Percentiles rank a stretch among this genome's conserved stretches.
Evolutionary conservation across 768 basidiomycete genomes (phyloP).

Genomic region (Rhizopogon salebrosus): DNA sequence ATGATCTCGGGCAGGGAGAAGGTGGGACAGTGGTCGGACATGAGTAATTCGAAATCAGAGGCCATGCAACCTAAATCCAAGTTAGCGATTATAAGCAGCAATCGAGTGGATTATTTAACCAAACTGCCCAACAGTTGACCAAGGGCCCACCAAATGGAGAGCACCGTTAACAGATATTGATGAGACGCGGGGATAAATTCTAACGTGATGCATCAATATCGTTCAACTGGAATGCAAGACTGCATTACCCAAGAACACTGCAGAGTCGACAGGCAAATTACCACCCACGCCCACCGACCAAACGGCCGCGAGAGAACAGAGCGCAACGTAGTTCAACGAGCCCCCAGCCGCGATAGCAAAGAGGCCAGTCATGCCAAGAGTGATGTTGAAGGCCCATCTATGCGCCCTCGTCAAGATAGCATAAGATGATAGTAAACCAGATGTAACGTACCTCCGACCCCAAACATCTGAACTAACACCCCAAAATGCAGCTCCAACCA

Average conservation of each 20-base stretch:
- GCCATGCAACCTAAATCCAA: constrained; percentile 57
- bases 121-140: constrained; percentile 62
- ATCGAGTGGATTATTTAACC: constrained; percentile 7
- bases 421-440: not conserved
- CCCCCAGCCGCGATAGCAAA: constrained; percentile 64
- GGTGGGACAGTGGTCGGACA: constrained; percentile 34
- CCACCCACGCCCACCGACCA: constrained; percentile 72
- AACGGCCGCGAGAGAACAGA: constrained; percentile 48
- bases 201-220: constrained; percentile 13
- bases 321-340: constrained; percentile 44
- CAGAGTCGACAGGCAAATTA: constrained; percentile 70
- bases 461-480: constrained; percentile 65
- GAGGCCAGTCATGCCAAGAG: constrained; percentile 59
- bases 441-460: constrained; percentile 49
- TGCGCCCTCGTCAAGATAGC: constrained; percentile 6
- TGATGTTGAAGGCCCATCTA: constrained; percentile 67
- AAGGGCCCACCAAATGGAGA: constrained; percentile 79
- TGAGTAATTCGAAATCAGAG: constrained; percentile 63
- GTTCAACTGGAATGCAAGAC: not conserved
- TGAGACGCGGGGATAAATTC: constrained; percentile 70
- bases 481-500: constrained; percentile 68
- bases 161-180: constrained; percentile 69
- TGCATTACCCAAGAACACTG: constrained; percentile 62
- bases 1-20: constrained; percentile 46
- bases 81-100: not conserved